A percentile compares a stretch with the other conserved stretches of the same genome.
These are phyloP conservation scores for Lentinula guzmanii DNA, from an alignment of 768 basidiomycete species.

Conservation along the genomic window DNA sequence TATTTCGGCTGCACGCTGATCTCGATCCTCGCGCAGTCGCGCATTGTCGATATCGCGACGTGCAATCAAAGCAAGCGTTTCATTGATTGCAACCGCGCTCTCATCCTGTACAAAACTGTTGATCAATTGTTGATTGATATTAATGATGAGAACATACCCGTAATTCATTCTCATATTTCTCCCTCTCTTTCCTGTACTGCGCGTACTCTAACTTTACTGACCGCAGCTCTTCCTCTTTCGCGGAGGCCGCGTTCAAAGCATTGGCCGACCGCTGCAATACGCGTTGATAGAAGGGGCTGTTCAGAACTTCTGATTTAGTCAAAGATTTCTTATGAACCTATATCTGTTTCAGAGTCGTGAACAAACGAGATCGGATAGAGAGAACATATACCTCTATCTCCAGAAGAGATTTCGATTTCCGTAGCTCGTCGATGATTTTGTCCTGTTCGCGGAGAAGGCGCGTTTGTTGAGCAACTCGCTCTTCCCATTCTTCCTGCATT, in stretches of 20 bases:
- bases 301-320: neutral
- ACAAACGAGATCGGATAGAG: neutral
- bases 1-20: slow-evolving; percentile 59
- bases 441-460: slow-evolving; percentile 21
- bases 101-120: slow-evolving; percentile 19
- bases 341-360: neutral
- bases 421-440: slow-evolving; percentile 40
- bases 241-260: neutral
- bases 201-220: slow-evolving; percentile 15
- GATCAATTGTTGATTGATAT: slow-evolving; percentile 10
- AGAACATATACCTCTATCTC: neutral
- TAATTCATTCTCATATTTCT: slow-evolving; percentile 1
- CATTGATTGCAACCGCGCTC: slow-evolving; percentile 49
- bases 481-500: slow-evolving; percentile 31
- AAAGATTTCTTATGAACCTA: neutral
- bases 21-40: slow-evolving; percentile 68
- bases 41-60: slow-evolving; percentile 64
- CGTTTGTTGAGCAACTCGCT: slow-evolving; percentile 31
- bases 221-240: slow-evolving; percentile 33
- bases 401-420: slow-evolving; percentile 37
- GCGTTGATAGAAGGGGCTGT: slow-evolving; percentile 4
- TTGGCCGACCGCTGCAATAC: neutral
- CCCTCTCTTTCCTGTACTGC: neutral
- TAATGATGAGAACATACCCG: slow-evolving; percentile 10
- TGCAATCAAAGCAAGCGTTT: slow-evolving; percentile 51